Conservation (phyloP, 805 yeast genomes). For the Blastobotrys attinorum region DNA sequence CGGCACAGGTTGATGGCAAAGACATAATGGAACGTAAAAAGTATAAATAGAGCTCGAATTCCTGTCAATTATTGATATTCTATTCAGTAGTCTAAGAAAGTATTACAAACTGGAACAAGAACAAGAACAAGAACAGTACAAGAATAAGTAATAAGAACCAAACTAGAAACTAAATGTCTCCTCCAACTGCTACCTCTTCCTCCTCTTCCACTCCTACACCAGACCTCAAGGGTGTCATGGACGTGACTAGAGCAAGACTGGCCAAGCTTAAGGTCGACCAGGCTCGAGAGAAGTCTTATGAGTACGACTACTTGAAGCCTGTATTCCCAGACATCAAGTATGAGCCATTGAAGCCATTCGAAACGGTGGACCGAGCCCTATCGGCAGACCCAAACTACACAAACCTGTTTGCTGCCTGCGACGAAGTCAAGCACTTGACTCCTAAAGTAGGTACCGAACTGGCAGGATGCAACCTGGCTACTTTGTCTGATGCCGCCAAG, state of each 20-base stretch:
- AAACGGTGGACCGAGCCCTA: conserved; percentile 21
- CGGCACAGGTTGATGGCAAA: too few relatives aligned
- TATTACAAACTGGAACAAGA: too few relatives aligned
- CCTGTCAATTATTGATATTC: too few relatives aligned
- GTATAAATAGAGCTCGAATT: too few relatives aligned
- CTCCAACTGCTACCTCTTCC: neutral
- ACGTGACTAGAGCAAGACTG: neutral
- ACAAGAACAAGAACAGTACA: too few relatives aligned
- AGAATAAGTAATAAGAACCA: too few relatives aligned
- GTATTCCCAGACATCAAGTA: conserved; percentile 27
- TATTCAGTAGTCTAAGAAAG: too few relatives aligned
- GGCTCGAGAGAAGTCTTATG: conserved; percentile 16
- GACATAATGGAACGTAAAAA: too few relatives aligned
- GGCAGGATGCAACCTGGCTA: conserved; percentile 38
- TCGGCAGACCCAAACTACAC: conserved; percentile 25
- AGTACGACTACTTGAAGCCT: conserved; percentile 24
- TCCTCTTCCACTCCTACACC: neutral
- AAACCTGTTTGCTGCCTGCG: conserved; percentile 23
- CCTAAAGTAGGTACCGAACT: conserved; percentile 68
- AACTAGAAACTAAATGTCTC: conserved; percentile 1
- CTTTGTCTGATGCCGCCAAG: conserved; percentile 35
- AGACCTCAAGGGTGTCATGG: neutral
- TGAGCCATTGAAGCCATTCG: conserved; percentile 22
- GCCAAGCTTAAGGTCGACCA: neutral
- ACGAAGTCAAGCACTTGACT: conserved; percentile 37